These are phyloP conservation scores for Colletotrichum cordylinicola DNA, from an alignment of 2,329 filamentous ascomycete genomes.

Conservation along the genomic window DNA sequence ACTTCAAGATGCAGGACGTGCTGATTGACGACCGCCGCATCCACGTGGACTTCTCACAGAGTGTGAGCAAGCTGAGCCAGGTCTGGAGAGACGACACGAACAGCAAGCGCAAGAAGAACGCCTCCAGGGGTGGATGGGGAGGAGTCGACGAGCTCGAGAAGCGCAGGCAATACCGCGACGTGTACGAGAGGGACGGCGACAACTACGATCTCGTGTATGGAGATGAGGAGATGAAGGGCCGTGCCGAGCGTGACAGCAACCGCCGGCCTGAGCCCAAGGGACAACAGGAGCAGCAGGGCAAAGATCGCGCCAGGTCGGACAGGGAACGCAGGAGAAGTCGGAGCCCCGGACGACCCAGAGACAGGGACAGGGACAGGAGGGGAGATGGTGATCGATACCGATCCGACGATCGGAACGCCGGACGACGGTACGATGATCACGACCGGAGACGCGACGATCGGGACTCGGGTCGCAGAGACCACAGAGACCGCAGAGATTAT, in stretches of 20 bases:
- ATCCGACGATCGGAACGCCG: conserved; percentile 13
- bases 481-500: conserved; percentile 37
- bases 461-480: conserved; percentile 38
- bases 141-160: conserved; percentile 89
- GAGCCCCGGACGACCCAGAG: conserved; percentile 33
- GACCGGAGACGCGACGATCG: conserved; percentile 26
- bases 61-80: conserved; percentile 85
- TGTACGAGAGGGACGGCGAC: conserved; percentile 49
- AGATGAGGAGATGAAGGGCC: conserved; percentile 68
- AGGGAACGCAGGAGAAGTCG: conserved; percentile 47
- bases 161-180: conserved; percentile 85
- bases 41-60: conserved; percentile 98
- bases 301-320: conserved; percentile 14
- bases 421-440: conserved; percentile 20
- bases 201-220: conserved; percentile 85
- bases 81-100: conserved; percentile 89
- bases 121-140: conserved; percentile 80
- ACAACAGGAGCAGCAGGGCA: conserved; percentile 14
- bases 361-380: conserved; percentile 5
- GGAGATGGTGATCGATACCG: conserved; percentile 15
- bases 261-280: conserved; percentile 15
- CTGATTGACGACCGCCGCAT: conserved; percentile 97
- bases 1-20: conserved; percentile 98
- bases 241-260: conserved; percentile 46
- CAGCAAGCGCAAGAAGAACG: conserved; percentile 67